These are phyloP conservation scores for Ceratocystis papillata DNA, from an alignment of 2,329 filamentous ascomycete species.

Conservation along the genomic window DNA sequence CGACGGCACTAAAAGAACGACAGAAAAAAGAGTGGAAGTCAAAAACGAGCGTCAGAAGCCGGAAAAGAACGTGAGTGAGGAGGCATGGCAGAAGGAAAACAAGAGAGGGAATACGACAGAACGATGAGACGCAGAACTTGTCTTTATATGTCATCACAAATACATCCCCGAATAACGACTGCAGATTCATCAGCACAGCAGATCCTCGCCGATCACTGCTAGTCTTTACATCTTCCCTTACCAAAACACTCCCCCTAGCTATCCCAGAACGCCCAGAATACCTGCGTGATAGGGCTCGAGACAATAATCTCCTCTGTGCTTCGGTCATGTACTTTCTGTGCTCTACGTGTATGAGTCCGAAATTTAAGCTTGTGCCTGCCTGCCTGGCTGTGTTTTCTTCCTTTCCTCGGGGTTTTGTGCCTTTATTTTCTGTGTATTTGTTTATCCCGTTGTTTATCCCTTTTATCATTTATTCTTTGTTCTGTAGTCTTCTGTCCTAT, in stretches of 20 bases:
- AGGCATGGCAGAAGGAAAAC: not conserved
- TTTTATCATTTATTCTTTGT: not conserved
- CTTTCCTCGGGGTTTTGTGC: not conserved
- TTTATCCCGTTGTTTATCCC: not conserved
- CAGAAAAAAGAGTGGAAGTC: not conserved
- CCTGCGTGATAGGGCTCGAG: not conserved
- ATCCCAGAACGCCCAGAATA: not conserved
- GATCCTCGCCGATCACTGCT: conserved; percentile 1
- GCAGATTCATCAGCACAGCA: not conserved
- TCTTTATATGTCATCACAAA: not conserved
- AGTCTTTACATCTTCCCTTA: too few relatives aligned
- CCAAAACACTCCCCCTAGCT: too few relatives aligned
- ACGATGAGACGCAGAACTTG: not conserved
- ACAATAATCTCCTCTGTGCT: conserved; percentile 4
- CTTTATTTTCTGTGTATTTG: not conserved
- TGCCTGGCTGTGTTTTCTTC: not conserved
- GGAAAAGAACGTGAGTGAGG: not conserved
- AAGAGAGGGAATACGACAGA: not conserved
- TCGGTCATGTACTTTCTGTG: not conserved
- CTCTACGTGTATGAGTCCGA: not conserved
- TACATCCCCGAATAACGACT: not conserved
- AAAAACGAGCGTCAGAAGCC: conserved; percentile 5
- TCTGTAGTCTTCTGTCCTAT: not conserved
- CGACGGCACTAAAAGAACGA: not conserved
- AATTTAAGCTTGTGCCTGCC: conserved; percentile 1